Conservation (phyloP, 2,329 filamentous ascomycete species). For the Cercospora sp. region DNA sequence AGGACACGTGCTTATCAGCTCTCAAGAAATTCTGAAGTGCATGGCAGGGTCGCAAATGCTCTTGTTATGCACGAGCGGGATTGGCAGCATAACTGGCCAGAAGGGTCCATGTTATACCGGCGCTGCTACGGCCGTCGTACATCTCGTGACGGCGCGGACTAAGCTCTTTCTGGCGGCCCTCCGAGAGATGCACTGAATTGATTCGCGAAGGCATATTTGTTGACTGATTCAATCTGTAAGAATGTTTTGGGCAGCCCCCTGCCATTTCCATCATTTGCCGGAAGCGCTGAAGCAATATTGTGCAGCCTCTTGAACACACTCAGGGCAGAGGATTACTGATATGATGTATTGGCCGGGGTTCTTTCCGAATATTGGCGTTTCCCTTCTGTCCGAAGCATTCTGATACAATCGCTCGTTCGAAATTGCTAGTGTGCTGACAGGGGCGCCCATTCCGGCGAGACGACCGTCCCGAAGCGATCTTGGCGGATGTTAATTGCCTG, state of each 20-base stretch:
- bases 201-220: neutral
- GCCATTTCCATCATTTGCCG: neutral
- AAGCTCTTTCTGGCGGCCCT: neutral
- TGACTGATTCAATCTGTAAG: neutral
- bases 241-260: neutral
- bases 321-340: neutral
- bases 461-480: neutral
- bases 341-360: neutral
- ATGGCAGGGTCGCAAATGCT: neutral
- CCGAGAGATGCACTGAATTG: neutral
- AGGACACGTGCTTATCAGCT: neutral
- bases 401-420: neutral
- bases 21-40: neutral
- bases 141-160: neutral
- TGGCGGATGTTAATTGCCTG: neutral
- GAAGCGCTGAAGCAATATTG: neutral
- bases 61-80: neutral
- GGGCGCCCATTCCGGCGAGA: neutral
- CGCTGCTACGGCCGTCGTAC: neutral
- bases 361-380: neutral
- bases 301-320: neutral
- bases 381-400: neutral
- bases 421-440: neutral
- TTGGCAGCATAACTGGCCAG: neutral
- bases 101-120: neutral